Base-by-base conservation (phyloP, 23 red algal genomes). In the Chondrus crispus region DNA sequence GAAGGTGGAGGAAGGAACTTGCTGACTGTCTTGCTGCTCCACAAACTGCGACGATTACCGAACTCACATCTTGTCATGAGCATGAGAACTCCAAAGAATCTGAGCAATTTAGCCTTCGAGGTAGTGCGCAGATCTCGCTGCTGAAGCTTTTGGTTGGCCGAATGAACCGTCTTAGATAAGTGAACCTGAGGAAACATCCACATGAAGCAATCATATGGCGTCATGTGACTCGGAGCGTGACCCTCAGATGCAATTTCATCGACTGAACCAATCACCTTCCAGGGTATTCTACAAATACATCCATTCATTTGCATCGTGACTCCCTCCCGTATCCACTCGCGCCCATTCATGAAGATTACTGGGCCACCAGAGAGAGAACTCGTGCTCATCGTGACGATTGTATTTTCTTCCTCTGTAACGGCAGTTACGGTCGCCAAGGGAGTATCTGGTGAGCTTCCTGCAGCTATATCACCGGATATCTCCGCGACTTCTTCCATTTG, bases 61-160 rank as follows among this genome's bases (percentile, higher is more conserved):
- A 80, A 80, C 44, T 80, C 38, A 80, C 48, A 80, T n/a, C 74
- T 18, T 80, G 74, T 24, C 38, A 46, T 51, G 11, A 80, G 45
- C 12, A 80, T 51, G 12, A 80, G 11, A 16, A 80, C 49, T 14
- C 19, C 32, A 46, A 80, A 51, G 18, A 46, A 80, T 41, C 45
- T 46, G 12, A 80, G 30, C 12, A 80, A 52, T 52, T 80, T 32
- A 12, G 32, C 39, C 13, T 33, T 41, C 10, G 74, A 52, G 12
- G 41, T 80, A 18, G 45, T 13, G 11, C 12, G 13, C 19, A 52
- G 12, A 51, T 41, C 74, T 11, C 12, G 16, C 10, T 47, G 10
- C 45, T 22, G 14, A 12, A 80, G 74, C 16, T 51, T 46, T 32
- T 52, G 12, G 38, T 46, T 51, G 12, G 32, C 49, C 12, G 49